Conservation (phyloP, 495 filamentous ascomycete species). For the Aspergillus nidulans region DNA sequence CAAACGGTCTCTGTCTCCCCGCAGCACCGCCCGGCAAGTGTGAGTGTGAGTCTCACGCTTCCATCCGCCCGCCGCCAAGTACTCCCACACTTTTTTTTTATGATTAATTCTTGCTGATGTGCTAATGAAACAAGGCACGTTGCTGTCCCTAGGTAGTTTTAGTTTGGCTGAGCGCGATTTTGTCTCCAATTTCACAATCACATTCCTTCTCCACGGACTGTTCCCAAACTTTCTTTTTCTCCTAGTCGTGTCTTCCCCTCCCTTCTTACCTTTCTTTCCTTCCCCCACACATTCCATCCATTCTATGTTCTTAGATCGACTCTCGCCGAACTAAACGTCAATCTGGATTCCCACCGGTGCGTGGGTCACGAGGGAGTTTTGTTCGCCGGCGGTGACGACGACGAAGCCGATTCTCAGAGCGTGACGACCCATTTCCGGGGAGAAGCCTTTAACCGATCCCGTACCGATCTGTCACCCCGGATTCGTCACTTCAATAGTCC, state of each 20-base stretch:
- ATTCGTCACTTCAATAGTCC: not conserved
- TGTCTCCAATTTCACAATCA: slow-evolving; percentile 7
- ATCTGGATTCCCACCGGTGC: slow-evolving; percentile 15
- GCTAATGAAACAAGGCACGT: slow-evolving; percentile 6
- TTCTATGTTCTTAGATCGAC: slow-evolving; percentile 19
- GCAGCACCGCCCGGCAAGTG: not conserved
- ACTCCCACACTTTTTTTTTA: not conserved
- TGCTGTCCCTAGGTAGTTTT: not conserved
- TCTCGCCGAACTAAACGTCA: slow-evolving; percentile 16
- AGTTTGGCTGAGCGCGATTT: not conserved
- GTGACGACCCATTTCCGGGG: slow-evolving; percentile 9
- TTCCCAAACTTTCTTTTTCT: not conserved
- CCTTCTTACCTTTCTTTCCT: not conserved
- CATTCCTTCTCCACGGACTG: not conserved
- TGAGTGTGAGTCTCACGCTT: not conserved
- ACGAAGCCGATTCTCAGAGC: slow-evolving; percentile 1
- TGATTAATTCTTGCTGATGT: not conserved
- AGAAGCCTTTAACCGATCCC: slow-evolving; percentile 8
- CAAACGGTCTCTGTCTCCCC: not conserved
- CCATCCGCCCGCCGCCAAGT: slow-evolving; percentile 10
- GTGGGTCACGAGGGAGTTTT: slow-evolving; percentile 13
- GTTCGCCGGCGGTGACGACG: slow-evolving; percentile 6
- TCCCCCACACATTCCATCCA: not conserved
- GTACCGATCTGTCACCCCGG: slow-evolving; percentile 8
- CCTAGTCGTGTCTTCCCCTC: slow-evolving; percentile 2